Base-by-base conservation (phyloP, 257 asterid genomes). In the Agastache rugosa region DNA sequence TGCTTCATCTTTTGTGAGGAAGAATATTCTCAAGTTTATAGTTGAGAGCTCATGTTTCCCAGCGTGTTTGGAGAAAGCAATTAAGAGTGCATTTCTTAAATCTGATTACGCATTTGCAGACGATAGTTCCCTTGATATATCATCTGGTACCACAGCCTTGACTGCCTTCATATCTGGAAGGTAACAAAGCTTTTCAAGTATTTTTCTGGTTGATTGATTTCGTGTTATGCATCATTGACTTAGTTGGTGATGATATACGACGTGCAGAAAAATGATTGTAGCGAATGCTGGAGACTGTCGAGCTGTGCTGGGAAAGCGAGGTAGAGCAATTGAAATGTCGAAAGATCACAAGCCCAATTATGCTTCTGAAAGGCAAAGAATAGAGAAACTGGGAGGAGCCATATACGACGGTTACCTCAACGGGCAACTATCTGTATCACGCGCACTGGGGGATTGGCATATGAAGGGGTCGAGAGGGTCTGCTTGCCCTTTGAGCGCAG, bases 241-340 rank as follows among this genome's bases (percentile, higher is more conserved):
- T 44, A 14, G 51, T 44, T 44, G n/a, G 4, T 44, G n/a, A 44
- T 11, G 4, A 44, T 44, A 44, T 44, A 44, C 51, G 2, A 12
- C n/a, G 51, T 44, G 51, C 90, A 93, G 97, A 80, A 85, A 79
- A 55, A 79, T 93, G 93, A 79, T 93, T 42, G 82, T 93, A 22
- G 97, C 98, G 41, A 93, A 93, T 76, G 98, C 96, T 35, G 97
- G 97, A 55, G 98, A 93, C 79, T 93, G 96, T 61, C 87, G 98
- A 48, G 98, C 98, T 1, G 98, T 93, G 59, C 84, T 93, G 1
- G 96, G 98, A 5, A 93, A 87, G 71, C 84, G 94, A 35, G 98
- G 98, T 25, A 87, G 80, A 86, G 98, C 97, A 6, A 74, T 89
- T 37, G 97, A 91, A 74, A 79, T 93, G 83, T 93, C 98, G 2